Evolutionary conservation across 805 yeast species (phyloP).

Genomic region (Priceomyces fermenticarens): DNA sequence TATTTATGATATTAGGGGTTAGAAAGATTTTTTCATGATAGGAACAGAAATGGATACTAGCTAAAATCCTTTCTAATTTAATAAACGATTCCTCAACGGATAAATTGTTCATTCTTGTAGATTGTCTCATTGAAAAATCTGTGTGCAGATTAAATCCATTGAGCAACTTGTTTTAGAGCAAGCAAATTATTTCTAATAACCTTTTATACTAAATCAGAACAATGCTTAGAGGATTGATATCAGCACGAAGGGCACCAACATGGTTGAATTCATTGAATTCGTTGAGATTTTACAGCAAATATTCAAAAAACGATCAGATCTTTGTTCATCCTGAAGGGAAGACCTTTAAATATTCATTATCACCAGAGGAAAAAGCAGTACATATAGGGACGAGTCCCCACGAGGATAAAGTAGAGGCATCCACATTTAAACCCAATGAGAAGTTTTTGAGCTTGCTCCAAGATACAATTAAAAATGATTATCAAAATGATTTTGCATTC

Average conservation of each 20-base stretch:
- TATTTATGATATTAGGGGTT: slow-evolving; percentile 15
- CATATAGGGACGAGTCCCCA: slow-evolving; percentile 17
- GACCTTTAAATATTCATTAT: slow-evolving; percentile 15
- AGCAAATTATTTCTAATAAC: too few species aligned
- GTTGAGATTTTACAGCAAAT: slow-evolving; percentile 8
- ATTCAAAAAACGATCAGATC: slow-evolving; percentile 16
- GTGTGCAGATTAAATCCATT: too few species aligned
- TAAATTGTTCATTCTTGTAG: slow-evolving; percentile 8
- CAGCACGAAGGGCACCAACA: too few species aligned
- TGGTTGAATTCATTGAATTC: too few species aligned
- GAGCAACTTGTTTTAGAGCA: too few species aligned
- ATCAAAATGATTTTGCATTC: slow-evolving; percentile 49
- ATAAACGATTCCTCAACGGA: slow-evolving; percentile 43
- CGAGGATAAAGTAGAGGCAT: slow-evolving; percentile 15
- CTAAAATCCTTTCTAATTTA: slow-evolving; percentile 19
- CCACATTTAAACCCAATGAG: slow-evolving; percentile 22
- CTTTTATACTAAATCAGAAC: too few species aligned
- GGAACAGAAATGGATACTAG: slow-evolving; percentile 23
- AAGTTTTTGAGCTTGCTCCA: slow-evolving; percentile 28
- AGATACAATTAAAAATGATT: slow-evolving; percentile 16
- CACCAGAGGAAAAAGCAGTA: slow-evolving; percentile 17
- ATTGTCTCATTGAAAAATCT: too few species aligned
- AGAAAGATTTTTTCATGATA: slow-evolving; percentile 16
- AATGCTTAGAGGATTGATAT: too few species aligned
- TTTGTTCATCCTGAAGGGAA: slow-evolving; percentile 13